Base-by-base conservation (phyloP, 345 rosid genomes). In the Pistacia integerrima region DNA sequence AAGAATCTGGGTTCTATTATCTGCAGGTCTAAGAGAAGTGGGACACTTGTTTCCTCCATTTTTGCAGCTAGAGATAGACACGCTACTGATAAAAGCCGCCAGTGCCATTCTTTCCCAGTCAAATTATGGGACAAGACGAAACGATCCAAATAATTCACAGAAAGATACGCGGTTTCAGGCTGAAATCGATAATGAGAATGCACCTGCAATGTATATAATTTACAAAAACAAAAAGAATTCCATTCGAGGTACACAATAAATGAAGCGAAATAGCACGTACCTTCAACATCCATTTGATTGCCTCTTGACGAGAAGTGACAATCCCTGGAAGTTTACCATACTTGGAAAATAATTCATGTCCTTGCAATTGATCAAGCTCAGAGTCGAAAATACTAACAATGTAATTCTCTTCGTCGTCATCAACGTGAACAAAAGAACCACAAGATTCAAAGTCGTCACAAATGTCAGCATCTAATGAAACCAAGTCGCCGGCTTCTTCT, bases 51-150 rank as follows among this genome's bases (percentile, higher is more conserved):
- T 78, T 84, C 89, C 73, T 84, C 89, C 78, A 86, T 11, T 78
- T 86, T 86, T 56, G 87, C 84, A 22, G 89, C 89, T 64, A 84
- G 11, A 64, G 84, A 77, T 49, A 84, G 69, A 69, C 87, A 84
- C 16, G 84, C 73, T 2, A 84, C 82, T 38, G 89, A 79, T 69
- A 78, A 56, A 20, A 86, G 79, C 64, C 80, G 87, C 80, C 83
- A 18, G 9, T 74, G 51, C 89, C 89, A 86, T 33, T 67, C 75
- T 72, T 80, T 78, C 25, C 74, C 76, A 55, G 67, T 38, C 33
- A 77, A 61, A 14, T 69, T 44, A 61, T 54, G 80, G 22, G 82
- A 67, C 1, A 68, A 61, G 11, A 86, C 77, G 63, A 83, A 86
- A 33, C 84, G 82, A 57, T 86, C 84, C 70, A 86, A 70, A 28